A percentile compares a stretch with the other conserved stretches of the same genome.
phyloP scores from a whole-genome alignment of 306 rosid species.

The Sphenostylis stenocarpa region DNA sequence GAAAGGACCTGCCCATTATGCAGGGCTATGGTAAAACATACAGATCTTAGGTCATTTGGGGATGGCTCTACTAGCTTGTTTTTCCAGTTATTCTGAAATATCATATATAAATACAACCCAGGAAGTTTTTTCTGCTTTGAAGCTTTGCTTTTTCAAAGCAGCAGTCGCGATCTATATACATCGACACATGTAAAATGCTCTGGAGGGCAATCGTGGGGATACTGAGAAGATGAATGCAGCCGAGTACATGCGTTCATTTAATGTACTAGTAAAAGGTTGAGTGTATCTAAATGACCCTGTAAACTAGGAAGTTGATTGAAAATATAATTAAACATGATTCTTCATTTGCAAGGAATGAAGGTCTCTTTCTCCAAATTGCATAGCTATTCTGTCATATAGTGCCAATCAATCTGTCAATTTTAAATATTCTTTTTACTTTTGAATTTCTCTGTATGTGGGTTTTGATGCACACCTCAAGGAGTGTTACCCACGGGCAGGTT shows the following conservation, averaged over 20 bases:
- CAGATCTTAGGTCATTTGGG: constrained; percentile 91
- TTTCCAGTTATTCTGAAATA: constrained; percentile 79
- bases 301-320: constrained; percentile 48
- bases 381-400: neutral
- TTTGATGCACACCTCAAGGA: neutral
- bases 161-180: constrained; percentile 48
- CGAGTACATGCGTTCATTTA: constrained; percentile 50
- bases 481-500: constrained; percentile 15
- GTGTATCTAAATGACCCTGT: constrained; percentile 51
- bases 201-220: constrained; percentile 47
- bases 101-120: constrained; percentile 33
- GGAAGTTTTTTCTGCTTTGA: constrained; percentile 60
- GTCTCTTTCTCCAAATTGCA: constrained; percentile 18
- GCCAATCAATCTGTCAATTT: constrained; percentile 26
- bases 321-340: constrained; percentile 33
- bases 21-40: constrained; percentile 95
- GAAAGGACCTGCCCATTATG: constrained; percentile 96
- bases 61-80: constrained; percentile 95
- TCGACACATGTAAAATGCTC: constrained; percentile 54
- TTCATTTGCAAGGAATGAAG: constrained; percentile 49
- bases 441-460: neutral
- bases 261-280: constrained; percentile 44
- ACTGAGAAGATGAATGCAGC: constrained; percentile 44
- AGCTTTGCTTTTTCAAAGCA: constrained; percentile 43
- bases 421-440: neutral